Evolutionary conservation across 108 stramenopile species (phyloP).

Genomic region (Nitzschia inconspicua): DNA sequence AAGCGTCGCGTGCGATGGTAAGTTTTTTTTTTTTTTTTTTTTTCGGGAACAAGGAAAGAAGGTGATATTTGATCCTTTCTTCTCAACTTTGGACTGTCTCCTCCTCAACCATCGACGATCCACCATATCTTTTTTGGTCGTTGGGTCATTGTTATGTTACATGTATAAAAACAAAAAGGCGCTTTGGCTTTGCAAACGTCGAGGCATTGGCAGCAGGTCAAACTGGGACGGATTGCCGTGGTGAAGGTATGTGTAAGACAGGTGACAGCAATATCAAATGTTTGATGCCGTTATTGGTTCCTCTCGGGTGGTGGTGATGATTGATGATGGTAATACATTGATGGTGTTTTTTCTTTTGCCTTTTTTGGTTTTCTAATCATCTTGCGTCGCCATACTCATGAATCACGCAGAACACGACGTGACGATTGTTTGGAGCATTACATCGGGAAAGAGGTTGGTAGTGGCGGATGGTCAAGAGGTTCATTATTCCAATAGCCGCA

Average conservation of each 20-base stretch:
- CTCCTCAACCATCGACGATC: not conserved
- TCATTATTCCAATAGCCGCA: conserved; percentile 57
- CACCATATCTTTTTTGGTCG: not conserved
- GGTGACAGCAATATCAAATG: too few species aligned
- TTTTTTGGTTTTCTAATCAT: too few species aligned
- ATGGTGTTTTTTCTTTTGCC: too few species aligned
- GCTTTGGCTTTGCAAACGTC: conserved; percentile 83
- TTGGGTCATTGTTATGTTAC: not conserved
- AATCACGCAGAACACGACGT: conserved; percentile 92
- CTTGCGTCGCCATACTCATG: too few species aligned
- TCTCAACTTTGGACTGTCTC: not conserved
- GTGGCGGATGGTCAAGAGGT: conserved; percentile 72
- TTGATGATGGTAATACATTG: too few species aligned
- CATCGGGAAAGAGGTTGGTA: conserved; percentile 80
- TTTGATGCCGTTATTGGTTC: too few species aligned
- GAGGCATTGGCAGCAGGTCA: conserved; percentile 65
- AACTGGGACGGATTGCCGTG: conserved; percentile 83
- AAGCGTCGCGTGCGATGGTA: conserved; percentile 73
- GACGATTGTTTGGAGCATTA: conserved; percentile 79
- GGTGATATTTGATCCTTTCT: not conserved
- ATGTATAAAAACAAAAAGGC: conserved; percentile 23
- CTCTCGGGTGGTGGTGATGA: too few species aligned
- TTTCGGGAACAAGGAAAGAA: not conserved
- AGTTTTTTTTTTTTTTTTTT: conserved; percentile 6
- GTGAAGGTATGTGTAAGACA: too few species aligned